These are phyloP conservation scores for Polysphondylium violaceum DNA, from an alignment of 78 protist species.

Conservation along the genomic window DNA sequence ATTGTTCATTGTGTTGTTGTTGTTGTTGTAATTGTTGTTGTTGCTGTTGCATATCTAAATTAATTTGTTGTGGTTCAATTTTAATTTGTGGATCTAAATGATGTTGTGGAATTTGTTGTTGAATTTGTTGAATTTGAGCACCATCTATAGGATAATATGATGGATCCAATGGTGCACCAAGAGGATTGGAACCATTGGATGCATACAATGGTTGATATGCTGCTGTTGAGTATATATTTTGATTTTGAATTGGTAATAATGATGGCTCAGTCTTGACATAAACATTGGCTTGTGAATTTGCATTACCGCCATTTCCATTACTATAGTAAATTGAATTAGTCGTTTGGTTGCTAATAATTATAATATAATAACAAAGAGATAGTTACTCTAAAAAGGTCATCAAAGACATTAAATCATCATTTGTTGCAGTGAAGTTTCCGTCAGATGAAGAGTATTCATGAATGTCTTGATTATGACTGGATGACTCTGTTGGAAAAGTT, in stretches of 20 bases:
- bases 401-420: slow-evolving; percentile 66
- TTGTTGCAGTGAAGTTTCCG: slow-evolving; percentile 62
- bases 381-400: slow-evolving; percentile 78
- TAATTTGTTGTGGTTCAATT: slow-evolving; percentile 1
- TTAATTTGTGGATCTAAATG: slow-evolving; percentile 28
- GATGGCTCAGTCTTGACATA: not conserved
- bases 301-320: not conserved
- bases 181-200: not conserved
- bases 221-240: too few relatives aligned
- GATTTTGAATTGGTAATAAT: not conserved
- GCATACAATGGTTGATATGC: not conserved
- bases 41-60: not conserved
- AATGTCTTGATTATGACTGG: not conserved
- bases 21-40: slow-evolving; percentile 24
- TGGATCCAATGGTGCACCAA: not conserved
- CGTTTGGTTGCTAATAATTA: not conserved
- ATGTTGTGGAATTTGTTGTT: slow-evolving; percentile 27
- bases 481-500: too few relatives aligned
- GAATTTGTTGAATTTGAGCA: slow-evolving; percentile 52
- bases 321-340: not conserved
- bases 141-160: slow-evolving; percentile 22
- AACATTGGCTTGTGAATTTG: too few relatives aligned
- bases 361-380: not conserved
- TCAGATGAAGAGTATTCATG: slow-evolving; percentile 22
- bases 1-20: slow-evolving; percentile 21